Evolutionary conservation across 2,329 filamentous ascomycete genomes (phyloP).

Genomic region (Endoconidiophora polonica): DNA sequence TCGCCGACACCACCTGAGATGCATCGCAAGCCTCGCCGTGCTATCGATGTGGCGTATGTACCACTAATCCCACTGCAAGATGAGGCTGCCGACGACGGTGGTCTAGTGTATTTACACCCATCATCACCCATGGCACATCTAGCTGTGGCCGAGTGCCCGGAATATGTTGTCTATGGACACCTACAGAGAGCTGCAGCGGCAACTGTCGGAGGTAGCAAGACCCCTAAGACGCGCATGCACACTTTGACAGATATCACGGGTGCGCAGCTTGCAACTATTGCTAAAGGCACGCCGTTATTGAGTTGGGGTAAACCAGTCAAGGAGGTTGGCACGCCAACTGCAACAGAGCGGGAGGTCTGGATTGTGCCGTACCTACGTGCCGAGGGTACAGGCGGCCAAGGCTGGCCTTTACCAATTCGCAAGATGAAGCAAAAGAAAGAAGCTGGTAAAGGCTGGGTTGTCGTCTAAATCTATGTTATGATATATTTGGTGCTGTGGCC

Average conservation of each 20-base stretch:
- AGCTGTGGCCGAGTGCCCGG: conserved; percentile 56
- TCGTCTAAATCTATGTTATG: conserved; percentile 28
- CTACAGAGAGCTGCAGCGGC: conserved; percentile 51
- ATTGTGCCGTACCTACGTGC: conserved; percentile 63
- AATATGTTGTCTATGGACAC: conserved; percentile 75
- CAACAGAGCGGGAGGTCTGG: conserved; percentile 53
- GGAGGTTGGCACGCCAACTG: conserved; percentile 40
- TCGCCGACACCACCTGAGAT: conserved; percentile 51
- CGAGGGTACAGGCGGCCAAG: conserved; percentile 47
- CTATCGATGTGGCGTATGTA: conserved; percentile 82
- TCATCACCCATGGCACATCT: conserved; percentile 61
- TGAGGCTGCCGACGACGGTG: conserved; percentile 20
- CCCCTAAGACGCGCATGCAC: conserved; percentile 69
- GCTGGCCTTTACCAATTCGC: conserved; percentile 74
- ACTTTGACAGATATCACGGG: conserved; percentile 65
- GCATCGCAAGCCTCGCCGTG: conserved; percentile 42
- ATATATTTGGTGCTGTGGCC: neutral
- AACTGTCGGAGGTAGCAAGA: conserved; percentile 28
- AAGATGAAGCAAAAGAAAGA: conserved; percentile 70
- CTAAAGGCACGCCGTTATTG: conserved; percentile 70
- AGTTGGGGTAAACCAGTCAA: conserved; percentile 83
- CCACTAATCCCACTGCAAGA: conserved; percentile 56
- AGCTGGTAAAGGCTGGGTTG: conserved; percentile 55
- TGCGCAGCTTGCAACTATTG: conserved; percentile 58
- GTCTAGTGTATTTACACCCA: conserved; percentile 74